A percentile compares a stretch with the other conserved stretches of the same genome.
Evolutionary conservation across 495 filamentous ascomycete species (phyloP).

Genomic region (Aspergillus nidulans): DNA sequence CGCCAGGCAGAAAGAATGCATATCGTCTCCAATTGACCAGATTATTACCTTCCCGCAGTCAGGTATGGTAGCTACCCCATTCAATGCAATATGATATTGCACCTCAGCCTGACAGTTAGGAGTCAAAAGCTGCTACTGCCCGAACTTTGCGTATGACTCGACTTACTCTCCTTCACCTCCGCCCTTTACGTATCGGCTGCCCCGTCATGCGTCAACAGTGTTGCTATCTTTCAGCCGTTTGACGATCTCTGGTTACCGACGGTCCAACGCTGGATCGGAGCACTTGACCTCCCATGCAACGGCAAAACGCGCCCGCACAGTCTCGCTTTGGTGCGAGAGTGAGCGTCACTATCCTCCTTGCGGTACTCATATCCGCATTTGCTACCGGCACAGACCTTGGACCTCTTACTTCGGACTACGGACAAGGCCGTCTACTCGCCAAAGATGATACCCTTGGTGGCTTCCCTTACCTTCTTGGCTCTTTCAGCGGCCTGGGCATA

Average conservation of each 20-base stretch:
- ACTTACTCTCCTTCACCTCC: conserved; percentile 1
- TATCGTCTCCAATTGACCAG: neutral
- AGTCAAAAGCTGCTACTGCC: neutral
- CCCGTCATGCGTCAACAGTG: conserved; percentile 12
- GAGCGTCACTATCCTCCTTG: conserved; percentile 49
- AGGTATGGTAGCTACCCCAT: neutral
- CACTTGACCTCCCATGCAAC: conserved; percentile 48
- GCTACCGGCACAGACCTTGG: conserved; percentile 56
- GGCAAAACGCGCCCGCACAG: conserved; percentile 58
- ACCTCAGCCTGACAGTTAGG: neutral
- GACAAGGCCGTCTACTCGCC: conserved; percentile 39
- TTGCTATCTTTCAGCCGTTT: neutral
- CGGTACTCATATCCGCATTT: conserved; percentile 52
- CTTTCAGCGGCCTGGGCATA: conserved; percentile 34
- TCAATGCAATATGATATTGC: neutral
- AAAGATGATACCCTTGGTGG: conserved; percentile 15
- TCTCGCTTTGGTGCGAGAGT: conserved; percentile 64
- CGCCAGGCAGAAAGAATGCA: neutral
- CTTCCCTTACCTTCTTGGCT: conserved; percentile 27
- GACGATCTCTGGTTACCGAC: neutral
- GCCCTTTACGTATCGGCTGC: conserved; percentile 13
- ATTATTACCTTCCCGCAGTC: no score
- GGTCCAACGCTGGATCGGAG: neutral
- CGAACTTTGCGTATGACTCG: neutral
- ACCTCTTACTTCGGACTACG: conserved; percentile 31